Base-by-base conservation (phyloP, 495 filamentous ascomycete genomes). In the Xylaria sp. region DNA sequence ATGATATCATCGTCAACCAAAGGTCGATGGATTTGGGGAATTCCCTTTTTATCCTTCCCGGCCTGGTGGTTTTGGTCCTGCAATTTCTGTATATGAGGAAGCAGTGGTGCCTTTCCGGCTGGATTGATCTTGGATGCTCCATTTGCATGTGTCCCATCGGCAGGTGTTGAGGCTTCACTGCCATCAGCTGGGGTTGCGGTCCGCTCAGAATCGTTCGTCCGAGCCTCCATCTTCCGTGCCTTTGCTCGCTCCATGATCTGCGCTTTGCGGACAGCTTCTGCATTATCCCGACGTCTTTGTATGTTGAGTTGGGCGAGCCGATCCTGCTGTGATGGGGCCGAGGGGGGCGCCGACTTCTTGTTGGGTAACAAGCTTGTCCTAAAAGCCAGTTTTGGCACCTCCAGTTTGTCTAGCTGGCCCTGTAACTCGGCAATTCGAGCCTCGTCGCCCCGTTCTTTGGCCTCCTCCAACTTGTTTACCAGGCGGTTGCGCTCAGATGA, bases 1-100 rank as follows among this genome's bases (percentile, higher is more conserved):
- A 97, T 93, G 71, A 94, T 91, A 77, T 95, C 93, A 73, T 97
- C 93, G 67, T 94, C 92, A 81, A 90, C 92, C 64, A 94, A 88
- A 24, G 91, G 90, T 75, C 90, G 88, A 59, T 89, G 86, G 68
- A 94, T 90, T 44, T 87, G 86, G 1, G 88, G 86, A 69, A 92
- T 80, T 8, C 90, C 90, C 43, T 85, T 88, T 72, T 83, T 85
- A 72, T 88, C 86, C 52, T 74, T 71, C 15, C 72, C 75, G 37
- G 71, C 37, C 62, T 79, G 76, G 33, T 81, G 80, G 71, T 86
- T 85, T 81, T 90, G 87, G 73, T 87, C 80, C 71, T 84, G 82
- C 61, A 85, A 75, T 68, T 85, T 87, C 62, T 84, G 82, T 19
- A 88, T 76, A 64, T 86, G 83, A 46, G 84, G 78, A 33, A 84